Evolutionary conservation across 495 filamentous ascomycete genomes (phyloP).

Genomic region (Penicillium coprophilum): DNA sequence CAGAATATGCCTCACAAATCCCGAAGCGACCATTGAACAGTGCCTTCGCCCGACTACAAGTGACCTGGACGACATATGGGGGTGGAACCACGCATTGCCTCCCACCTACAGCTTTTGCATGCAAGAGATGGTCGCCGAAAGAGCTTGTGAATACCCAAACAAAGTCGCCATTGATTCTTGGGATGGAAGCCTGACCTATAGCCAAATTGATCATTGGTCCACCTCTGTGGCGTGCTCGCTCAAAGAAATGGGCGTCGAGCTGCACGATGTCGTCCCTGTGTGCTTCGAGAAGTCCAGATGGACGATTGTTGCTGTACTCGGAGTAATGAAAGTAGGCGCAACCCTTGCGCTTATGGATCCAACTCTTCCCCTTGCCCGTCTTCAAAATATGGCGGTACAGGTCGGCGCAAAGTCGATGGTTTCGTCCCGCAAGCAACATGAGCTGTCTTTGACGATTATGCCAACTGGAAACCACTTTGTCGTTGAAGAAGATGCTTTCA

Average conservation of each 20-base stretch:
- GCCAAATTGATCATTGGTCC: slow-evolving; percentile 41
- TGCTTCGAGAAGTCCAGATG: slow-evolving; percentile 52
- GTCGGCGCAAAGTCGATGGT: slow-evolving; percentile 37
- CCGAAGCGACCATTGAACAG: slow-evolving; percentile 23
- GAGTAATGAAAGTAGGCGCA: slow-evolving; percentile 43
- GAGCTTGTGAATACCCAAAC: slow-evolving; percentile 32
- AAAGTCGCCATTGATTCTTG: slow-evolving; percentile 45
- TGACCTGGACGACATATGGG: slow-evolving; percentile 36
- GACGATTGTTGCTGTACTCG: slow-evolving; percentile 46
- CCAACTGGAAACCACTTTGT: slow-evolving; percentile 29
- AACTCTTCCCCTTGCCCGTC: slow-evolving; percentile 37
- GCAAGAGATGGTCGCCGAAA: slow-evolving; percentile 46
- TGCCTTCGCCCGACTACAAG: slow-evolving; percentile 25
- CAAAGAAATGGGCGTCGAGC: slow-evolving; percentile 27
- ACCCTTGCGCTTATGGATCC: slow-evolving; percentile 43
- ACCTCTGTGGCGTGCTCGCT: slow-evolving; percentile 31
- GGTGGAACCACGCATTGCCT: slow-evolving; percentile 35
- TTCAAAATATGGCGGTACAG: slow-evolving; percentile 39
- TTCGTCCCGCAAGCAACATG: slow-evolving; percentile 29
- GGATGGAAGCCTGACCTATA: slow-evolving; percentile 50
- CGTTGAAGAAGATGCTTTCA: slow-evolving; percentile 26
- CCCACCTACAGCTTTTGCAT: slow-evolving; percentile 40
- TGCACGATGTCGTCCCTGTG: slow-evolving; percentile 39
- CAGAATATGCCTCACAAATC: slow-evolving; percentile 26
- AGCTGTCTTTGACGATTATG: slow-evolving; percentile 28